Evolutionary conservation across 495 filamentous ascomycete genomes (phyloP).

Genomic region (Tuber calosporum): DNA sequence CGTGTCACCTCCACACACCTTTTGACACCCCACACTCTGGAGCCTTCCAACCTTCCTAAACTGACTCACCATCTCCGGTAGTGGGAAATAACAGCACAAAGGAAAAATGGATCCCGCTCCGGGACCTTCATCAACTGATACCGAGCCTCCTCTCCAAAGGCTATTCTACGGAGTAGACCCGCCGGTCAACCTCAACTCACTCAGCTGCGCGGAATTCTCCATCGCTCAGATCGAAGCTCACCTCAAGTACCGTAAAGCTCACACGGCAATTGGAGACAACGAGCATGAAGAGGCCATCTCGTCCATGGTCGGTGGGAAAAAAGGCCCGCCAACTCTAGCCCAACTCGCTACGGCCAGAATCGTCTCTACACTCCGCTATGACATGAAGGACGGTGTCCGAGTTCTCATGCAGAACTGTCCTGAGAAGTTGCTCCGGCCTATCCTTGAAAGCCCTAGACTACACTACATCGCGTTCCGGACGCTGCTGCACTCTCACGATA

Average conservation of each 20-base stretch:
- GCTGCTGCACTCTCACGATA: slow-evolving; percentile 2
- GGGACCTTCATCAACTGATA: neutral
- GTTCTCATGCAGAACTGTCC: slow-evolving; percentile 2
- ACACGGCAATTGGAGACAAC: neutral
- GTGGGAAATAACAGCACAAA: neutral
- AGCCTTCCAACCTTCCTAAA: neutral
- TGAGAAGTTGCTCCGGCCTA: neutral
- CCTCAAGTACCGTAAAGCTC: neutral
- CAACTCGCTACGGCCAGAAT: slow-evolving; percentile 1
- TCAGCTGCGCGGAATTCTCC: neutral
- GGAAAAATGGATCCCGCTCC: neutral
- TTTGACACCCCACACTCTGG: neutral
- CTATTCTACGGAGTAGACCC: neutral
- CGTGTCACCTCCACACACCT: neutral
- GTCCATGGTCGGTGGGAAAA: neutral
- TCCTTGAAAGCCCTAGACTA: slow-evolving; percentile 14
- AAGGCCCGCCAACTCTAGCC: neutral
- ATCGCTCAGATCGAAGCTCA: slow-evolving; percentile 3
- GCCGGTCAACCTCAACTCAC: neutral
- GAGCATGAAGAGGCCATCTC: neutral
- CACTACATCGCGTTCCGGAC: slow-evolving; percentile 22
- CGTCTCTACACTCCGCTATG: neutral
- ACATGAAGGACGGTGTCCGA: neutral
- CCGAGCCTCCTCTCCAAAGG: neutral
- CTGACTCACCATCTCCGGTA: neutral